Base-by-base conservation (phyloP, 2,329 filamentous ascomycete genomes). In the Aureobasidium lini region DNA sequence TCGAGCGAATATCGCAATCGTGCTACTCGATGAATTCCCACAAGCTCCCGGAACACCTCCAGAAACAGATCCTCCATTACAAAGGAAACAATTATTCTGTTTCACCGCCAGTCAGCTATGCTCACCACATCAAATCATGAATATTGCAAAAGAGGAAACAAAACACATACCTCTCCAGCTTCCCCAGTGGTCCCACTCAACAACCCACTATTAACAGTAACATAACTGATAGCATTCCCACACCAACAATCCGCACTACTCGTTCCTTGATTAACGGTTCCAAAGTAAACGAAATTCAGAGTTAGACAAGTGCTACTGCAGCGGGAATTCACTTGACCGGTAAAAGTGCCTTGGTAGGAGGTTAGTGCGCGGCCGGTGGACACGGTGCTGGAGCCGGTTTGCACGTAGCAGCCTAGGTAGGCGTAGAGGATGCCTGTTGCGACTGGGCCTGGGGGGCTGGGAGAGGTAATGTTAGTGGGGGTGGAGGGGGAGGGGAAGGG, bases 371-470 rank as follows among this genome's bases (percentile, higher is more conserved):
- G 60, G 9, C 68, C 68, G 15, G 64, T 64, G 9, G 62, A 64
- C 1, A 56, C 52, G 6, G 61, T 61, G 37, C 57, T 54, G 10
- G 58, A 61, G 4, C 66, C 67, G 4, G 64, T 67, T 29, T 70
- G 68, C 0, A 68, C 63, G 29, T 67, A 70, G 60, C 68, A 70
- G 50, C 68, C 67, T 13, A 68, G 54, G 39, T 69, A 70, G 37
- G 61, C 63, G 59, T 64, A 70, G 11, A 61, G 50, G 7, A 57
- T 61, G 4, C 48, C 53, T 6, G 62, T 46, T 7, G 56, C 62
- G 6, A 59, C 43, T 8, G 64, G 56, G 1, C 64, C 59, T 6
- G 53, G 8, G 2, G 59, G 59, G 29, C 59, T 54, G 36, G 11
- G 50, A 6, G n/a, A 16, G 39, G 6, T 23, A 23, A 3, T 16